phyloP scores from a whole-genome alignment of 2,329 filamentous ascomycete genomes.

The Botrytis sinoallii region DNA sequence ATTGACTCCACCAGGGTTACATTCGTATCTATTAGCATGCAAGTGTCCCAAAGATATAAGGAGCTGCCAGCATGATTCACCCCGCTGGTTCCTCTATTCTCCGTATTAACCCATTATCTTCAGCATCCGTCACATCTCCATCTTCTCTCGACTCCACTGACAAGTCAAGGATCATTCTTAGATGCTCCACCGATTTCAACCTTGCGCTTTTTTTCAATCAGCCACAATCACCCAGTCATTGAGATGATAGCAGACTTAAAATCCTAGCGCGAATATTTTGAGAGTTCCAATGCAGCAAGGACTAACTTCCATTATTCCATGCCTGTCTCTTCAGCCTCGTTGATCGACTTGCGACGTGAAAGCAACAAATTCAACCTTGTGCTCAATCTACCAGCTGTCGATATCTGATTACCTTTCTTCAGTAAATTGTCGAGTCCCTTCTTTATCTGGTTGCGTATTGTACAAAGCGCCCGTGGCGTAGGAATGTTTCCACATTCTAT shows the following conservation, averaged over 20 bases:
- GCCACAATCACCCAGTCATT: not conserved
- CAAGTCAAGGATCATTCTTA: not conserved
- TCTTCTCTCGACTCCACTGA: not conserved
- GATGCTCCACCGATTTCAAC: not conserved
- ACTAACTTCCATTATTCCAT: not conserved
- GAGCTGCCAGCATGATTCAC: not conserved
- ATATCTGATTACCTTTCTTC: not conserved
- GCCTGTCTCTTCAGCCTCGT: not conserved
- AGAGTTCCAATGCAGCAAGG: not conserved
- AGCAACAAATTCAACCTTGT: not conserved
- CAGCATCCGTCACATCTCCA: not conserved
- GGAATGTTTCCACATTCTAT: not conserved
- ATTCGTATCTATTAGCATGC: not conserved
- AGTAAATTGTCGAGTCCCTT: not conserved
- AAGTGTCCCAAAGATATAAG: not conserved
- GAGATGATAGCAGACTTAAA: not conserved
- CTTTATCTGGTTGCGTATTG: not conserved
- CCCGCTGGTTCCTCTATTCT: not conserved
- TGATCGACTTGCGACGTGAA: not conserved
- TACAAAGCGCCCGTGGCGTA: not conserved
- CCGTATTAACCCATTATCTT: not conserved
- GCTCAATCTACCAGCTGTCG: not conserved
- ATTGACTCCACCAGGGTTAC: not conserved
- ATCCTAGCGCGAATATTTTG: not conserved
- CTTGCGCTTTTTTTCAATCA: not conserved